A percentile compares a stretch with the other conserved stretches of the same genome.
Evolutionary conservation across 768 basidiomycete genomes (phyloP).

Genomic region (Polyporus arcularius): DNA sequence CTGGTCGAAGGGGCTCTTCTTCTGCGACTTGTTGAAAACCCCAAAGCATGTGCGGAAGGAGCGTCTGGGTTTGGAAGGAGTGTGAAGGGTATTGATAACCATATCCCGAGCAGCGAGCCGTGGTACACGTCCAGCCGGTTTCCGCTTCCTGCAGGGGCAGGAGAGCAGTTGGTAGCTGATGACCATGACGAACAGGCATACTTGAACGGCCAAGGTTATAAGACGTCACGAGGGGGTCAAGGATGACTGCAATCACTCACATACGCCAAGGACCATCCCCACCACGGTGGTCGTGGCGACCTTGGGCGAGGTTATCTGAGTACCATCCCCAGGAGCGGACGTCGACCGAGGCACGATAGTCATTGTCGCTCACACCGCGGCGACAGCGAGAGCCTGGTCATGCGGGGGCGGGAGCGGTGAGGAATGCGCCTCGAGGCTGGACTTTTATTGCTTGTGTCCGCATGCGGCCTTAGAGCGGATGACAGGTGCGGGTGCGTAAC

Average conservation of each 20-base stretch:
- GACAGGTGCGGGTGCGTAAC: neutral
- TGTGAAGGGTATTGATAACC: neutral
- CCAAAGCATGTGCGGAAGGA: neutral
- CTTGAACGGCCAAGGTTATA: neutral
- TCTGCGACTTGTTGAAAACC: neutral
- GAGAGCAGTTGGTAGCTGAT: slow-evolving; percentile 22
- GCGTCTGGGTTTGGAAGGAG: slow-evolving; percentile 6
- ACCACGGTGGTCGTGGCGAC: slow-evolving; percentile 20
- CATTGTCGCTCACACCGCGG: slow-evolving; percentile 8
- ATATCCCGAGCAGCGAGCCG: neutral
- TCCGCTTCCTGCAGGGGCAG: slow-evolving; percentile 7
- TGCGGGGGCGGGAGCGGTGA: neutral
- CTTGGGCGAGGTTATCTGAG: slow-evolving; percentile 12
- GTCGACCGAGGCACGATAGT: slow-evolving; percentile 12
- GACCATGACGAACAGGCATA: slow-evolving; percentile 21
- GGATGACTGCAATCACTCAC: slow-evolving; percentile 9
- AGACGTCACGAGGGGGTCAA: neutral
- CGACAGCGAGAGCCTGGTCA: neutral
- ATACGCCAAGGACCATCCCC: slow-evolving; percentile 21
- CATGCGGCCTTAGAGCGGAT: neutral
- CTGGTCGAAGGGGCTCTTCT: neutral
- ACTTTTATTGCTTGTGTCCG: neutral
- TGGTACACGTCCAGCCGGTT: neutral
- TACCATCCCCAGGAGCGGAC: neutral
- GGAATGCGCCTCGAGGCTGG: neutral